These are phyloP conservation scores for Pestalotiopsis sp. DNA, from an alignment of 2,329 filamentous ascomycete species.

Conservation along the genomic window DNA sequence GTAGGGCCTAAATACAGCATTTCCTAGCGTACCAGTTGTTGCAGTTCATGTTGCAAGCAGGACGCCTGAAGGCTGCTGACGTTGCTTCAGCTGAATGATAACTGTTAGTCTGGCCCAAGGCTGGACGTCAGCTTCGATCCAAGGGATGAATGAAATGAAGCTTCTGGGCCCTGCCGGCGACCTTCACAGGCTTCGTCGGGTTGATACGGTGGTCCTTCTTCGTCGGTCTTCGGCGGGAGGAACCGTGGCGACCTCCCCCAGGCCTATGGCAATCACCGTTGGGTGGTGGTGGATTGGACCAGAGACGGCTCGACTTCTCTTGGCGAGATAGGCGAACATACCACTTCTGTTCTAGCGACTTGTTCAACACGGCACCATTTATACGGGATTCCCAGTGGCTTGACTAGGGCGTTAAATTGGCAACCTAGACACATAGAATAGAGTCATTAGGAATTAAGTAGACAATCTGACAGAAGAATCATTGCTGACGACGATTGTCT, in stretches of 20 bases:
- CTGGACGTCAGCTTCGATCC: neutral
- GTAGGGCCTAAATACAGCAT: neutral
- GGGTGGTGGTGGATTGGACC: neutral
- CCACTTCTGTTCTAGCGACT: conserved; percentile 4
- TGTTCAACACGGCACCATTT: neutral
- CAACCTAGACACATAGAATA: conserved; percentile 1
- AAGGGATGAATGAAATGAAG: neutral
- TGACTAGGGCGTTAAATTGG: conserved; percentile 6
- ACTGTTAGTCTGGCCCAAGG: neutral
- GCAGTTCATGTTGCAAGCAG: neutral
- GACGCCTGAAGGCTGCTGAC: neutral
- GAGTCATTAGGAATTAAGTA: neutral
- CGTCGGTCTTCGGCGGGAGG: conserved; percentile 10
- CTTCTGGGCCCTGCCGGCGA: neutral
- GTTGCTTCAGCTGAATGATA: neutral
- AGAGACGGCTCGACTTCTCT: neutral
- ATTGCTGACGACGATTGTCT: neutral
- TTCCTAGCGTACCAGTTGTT: neutral
- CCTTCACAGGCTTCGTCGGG: neutral
- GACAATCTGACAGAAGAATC: neutral
- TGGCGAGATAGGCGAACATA: conserved; percentile 13
- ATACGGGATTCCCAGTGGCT: conserved; percentile 2
- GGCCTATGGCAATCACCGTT: conserved; percentile 4
- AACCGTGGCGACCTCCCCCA: neutral
- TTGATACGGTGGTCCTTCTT: conserved; percentile 5